Evolutionary conservation across 1,284 basidiomycete species (phyloP), one percentile per base, ranked within the genome.

Genomic region (Pseudozyma sp.): DNA sequence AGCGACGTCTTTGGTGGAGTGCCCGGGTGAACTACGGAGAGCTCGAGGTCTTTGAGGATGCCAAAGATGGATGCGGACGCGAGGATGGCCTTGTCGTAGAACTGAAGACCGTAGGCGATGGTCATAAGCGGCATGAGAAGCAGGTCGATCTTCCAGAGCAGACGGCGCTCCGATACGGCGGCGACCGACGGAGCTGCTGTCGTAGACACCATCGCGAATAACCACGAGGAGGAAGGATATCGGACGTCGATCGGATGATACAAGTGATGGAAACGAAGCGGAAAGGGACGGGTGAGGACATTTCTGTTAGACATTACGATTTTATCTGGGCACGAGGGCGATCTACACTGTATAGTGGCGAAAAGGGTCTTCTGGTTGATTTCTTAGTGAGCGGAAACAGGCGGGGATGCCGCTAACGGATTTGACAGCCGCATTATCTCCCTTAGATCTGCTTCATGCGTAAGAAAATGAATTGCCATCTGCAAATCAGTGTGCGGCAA

Each of bases 1-100:
- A 75, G 65, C 48, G 72, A 57, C 33, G 68, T 57, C 53, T 60
- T 61, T 56, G 69, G 44, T 33, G 7, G 85, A 84, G 14, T 81
- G 80, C 69, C 85, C 84, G 37, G 84, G 10, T 59, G 54, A 57
- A 13, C 83, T 70, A 7, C 86, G n/a, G 63, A 48, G 7, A 81
- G 66, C 1, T 77, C 55, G 49, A 81, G 83, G 59, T 87, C 87
- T 40, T 81, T 80, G 59, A 87, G 79, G 62, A 88, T 86, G 7
- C 87, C 87, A 73, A 87, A 88, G 30, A 88, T 84, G 13, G 86
- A 84, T 0, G 87, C 87, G 4, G 84, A 86, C 0, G 86, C 85
- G 14, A 88, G 81, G 9, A 88, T 86, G 3, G 86, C 86, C 74
- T 87, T 86, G 79, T 87, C 87, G 70, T 86, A 87, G 72, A 84